Evolutionary conservation across 345 rosid species (phyloP).

Genomic region (Murraya paniculata): DNA sequence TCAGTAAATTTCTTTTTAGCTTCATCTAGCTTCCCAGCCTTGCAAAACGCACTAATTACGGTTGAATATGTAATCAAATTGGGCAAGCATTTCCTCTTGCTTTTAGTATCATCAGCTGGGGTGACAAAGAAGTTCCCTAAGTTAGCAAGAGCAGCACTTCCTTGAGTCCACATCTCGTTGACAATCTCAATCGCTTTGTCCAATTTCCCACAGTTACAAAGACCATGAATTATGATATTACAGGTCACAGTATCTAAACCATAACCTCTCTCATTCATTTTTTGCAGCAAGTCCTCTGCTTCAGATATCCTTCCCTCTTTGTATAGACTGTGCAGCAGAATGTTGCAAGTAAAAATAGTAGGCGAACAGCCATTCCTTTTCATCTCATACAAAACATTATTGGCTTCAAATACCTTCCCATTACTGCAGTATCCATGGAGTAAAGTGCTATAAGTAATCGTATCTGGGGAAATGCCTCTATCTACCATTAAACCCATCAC

Average conservation of each 20-base stretch:
- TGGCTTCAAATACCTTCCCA: conserved; percentile 60
- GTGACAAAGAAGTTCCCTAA: conserved; percentile 73
- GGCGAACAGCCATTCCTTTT: conserved; percentile 60
- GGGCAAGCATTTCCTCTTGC: conserved; percentile 66
- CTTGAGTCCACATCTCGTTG: conserved; percentile 74
- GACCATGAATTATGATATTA: conserved; percentile 81
- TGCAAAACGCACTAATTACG: conserved; percentile 70
- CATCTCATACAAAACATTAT: conserved; percentile 72
- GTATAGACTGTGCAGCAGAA: conserved; percentile 84
- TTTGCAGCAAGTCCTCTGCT: conserved; percentile 79
- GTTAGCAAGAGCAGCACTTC: conserved; percentile 90
- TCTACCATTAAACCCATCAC: conserved; percentile 56
- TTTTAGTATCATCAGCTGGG: conserved; percentile 61
- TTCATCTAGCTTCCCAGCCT: conserved; percentile 75
- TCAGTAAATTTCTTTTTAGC: conserved; percentile 75
- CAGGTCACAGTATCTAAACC: conserved; percentile 83
- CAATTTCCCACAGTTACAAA: conserved; percentile 69
- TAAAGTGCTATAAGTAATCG: conserved; percentile 70
- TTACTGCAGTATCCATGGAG: conserved; percentile 71
- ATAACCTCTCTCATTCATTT: conserved; percentile 84
- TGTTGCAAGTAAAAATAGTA: conserved; percentile 70
- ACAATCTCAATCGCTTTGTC: conserved; percentile 88
- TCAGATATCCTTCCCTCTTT: conserved; percentile 65
- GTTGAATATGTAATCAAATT: conserved; percentile 79
- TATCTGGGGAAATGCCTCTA: conserved; percentile 63